phyloP scores from a whole-genome alignment of 2,329 filamentous ascomycete genomes.

The Camillea tinctor region DNA sequence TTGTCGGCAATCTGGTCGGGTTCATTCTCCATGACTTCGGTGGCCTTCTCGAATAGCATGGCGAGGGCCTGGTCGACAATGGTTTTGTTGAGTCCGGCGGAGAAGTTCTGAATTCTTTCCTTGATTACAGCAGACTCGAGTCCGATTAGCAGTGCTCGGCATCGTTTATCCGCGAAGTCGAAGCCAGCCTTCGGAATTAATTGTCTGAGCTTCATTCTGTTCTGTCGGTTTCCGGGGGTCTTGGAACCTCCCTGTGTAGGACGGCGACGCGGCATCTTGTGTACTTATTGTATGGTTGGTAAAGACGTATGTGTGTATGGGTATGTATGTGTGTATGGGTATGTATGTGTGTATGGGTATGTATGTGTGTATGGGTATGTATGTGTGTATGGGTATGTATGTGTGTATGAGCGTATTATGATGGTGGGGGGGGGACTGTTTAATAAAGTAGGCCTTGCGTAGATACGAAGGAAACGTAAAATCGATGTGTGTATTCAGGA shows the following conservation, averaged over 20 bases:
- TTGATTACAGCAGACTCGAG: slow-evolving; percentile 1
- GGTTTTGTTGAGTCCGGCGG: slow-evolving; percentile 1
- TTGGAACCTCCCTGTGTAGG: not conserved
- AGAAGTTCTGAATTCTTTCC: slow-evolving; percentile 1
- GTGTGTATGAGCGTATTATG: too few relatives aligned
- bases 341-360: too few relatives aligned
- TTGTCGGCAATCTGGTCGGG: slow-evolving; percentile 1
- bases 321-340: too few relatives aligned
- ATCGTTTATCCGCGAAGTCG: slow-evolving; percentile 2
- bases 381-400: too few relatives aligned
- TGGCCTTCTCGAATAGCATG: slow-evolving; percentile 1
- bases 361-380: too few relatives aligned
- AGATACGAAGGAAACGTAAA: too few relatives aligned
- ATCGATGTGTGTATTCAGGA: too few relatives aligned
- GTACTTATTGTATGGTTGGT: not conserved
- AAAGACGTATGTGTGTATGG: too few relatives aligned
- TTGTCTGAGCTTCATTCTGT: not conserved
- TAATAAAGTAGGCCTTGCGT: too few relatives aligned
- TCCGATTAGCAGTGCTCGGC: not conserved
- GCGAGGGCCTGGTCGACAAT: slow-evolving; percentile 5
- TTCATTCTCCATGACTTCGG: not conserved
- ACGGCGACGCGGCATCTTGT: not conserved
- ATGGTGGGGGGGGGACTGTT: too few relatives aligned
- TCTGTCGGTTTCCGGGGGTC: not conserved
- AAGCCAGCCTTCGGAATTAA: slow-evolving; percentile 4